phyloP scores from a whole-genome alignment of 306 rosid species.

The Gillenia trifoliata region DNA sequence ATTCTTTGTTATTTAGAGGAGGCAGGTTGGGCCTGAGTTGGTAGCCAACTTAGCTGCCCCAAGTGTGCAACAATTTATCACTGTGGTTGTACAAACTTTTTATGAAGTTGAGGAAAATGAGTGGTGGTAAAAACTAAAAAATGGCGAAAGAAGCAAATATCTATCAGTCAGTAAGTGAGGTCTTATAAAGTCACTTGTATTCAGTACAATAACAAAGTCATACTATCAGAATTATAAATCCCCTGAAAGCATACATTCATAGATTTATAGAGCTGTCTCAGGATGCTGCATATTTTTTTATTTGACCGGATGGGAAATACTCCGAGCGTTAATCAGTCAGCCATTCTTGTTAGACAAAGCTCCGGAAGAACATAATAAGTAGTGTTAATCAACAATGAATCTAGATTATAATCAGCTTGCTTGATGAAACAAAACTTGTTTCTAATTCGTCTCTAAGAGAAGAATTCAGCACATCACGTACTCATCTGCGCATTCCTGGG shows the following conservation, averaged over 20 bases:
- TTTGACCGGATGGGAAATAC: background rate
- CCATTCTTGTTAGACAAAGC: slow-evolving; percentile 9
- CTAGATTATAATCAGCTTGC: slow-evolving; percentile 26
- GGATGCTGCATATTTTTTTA: background rate
- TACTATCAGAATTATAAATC: slow-evolving; percentile 5
- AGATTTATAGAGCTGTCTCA: background rate
- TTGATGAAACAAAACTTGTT: slow-evolving; percentile 39
- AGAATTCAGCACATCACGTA: slow-evolving; percentile 37
- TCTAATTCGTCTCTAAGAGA: slow-evolving; percentile 38
- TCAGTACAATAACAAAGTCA: too few species aligned
- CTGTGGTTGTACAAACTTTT: too few species aligned
- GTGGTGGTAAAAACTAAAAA: background rate
- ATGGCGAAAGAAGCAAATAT: background rate
- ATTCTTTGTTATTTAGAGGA: too few species aligned
- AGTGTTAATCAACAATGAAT: slow-evolving; percentile 13
- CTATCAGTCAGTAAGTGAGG: too few species aligned
- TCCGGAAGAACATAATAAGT: slow-evolving; percentile 9
- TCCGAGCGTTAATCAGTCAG: background rate
- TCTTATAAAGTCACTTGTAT: too few species aligned
- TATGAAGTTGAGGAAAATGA: too few species aligned
- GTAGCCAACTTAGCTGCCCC: too few species aligned
- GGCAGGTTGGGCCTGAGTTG: too few species aligned
- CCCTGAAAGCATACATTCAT: background rate
- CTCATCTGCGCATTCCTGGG: slow-evolving; percentile 29
- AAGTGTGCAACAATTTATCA: too few species aligned